Conservation (phyloP, 345 rosid species). For the Gossypium longicalyx region DNA sequence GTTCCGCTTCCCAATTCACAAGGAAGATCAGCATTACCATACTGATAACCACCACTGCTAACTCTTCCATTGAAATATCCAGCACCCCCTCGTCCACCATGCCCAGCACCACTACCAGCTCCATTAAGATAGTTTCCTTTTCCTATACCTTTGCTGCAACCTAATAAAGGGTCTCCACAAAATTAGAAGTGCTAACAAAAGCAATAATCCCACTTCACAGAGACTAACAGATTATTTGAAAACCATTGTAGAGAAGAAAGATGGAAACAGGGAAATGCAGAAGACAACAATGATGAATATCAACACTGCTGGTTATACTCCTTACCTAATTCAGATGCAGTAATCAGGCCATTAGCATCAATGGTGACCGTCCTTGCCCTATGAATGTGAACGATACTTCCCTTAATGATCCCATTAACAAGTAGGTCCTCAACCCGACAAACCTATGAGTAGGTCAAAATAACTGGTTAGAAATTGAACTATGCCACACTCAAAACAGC, state of each 20-base stretch:
- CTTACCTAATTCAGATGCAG: conserved; percentile 87
- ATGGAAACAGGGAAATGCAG: conserved; percentile 9
- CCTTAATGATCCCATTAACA: conserved; percentile 75
- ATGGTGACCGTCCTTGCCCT: conserved; percentile 77
- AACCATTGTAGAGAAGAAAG: conserved; percentile 13
- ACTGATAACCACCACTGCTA: conserved; percentile 71
- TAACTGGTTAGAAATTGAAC: neutral
- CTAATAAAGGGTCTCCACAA: conserved; percentile 32
- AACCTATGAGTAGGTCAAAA: conserved; percentile 44
- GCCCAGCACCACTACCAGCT: conserved; percentile 98
- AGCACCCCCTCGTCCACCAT: conserved; percentile 94
- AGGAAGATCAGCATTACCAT: conserved; percentile 91
- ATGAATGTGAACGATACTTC: conserved; percentile 94
- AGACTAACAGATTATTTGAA: conserved; percentile 17
- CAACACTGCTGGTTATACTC: conserved; percentile 13
- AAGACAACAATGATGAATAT: conserved; percentile 9
- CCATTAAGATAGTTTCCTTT: conserved; percentile 82
- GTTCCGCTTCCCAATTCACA: conserved; percentile 98
- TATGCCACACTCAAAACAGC: neutral
- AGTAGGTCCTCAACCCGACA: conserved; percentile 96
- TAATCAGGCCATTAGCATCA: conserved; percentile 61
- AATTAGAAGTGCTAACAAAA: conserved; percentile 17
- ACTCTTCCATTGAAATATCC: conserved; percentile 82
- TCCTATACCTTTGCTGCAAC: conserved; percentile 88
- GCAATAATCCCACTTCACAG: neutral